Evolutionary conservation across 768 basidiomycete species (phyloP).

Genomic region (Kwoniella mangroviensis): DNA sequence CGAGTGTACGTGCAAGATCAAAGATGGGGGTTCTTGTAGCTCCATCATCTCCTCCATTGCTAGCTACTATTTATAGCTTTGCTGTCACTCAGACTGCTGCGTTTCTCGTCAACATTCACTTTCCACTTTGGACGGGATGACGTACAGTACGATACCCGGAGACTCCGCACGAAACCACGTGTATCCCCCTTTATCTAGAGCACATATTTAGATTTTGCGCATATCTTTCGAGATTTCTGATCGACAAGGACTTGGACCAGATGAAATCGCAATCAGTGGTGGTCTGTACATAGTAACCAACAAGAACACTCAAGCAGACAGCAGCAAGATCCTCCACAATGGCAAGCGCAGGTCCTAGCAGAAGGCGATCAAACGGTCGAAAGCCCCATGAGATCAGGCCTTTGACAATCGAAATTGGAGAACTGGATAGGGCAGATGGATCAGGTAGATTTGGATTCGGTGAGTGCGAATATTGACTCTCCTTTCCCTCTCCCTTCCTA

Average conservation of each 20-base stretch:
- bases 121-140: neutral
- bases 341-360: slow-evolving; percentile 21
- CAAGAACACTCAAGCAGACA: too few relatives aligned
- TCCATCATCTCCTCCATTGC: neutral
- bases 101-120: too few relatives aligned
- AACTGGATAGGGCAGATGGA: slow-evolving; percentile 59
- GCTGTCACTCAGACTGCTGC: too few relatives aligned
- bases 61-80: neutral
- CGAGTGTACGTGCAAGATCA: neutral
- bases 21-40: neutral
- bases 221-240: neutral
- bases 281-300: neutral
- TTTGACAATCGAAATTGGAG: slow-evolving; percentile 45
- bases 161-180: neutral
- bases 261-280: neutral
- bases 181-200: neutral
- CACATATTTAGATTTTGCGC: neutral
- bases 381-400: slow-evolving; percentile 42
- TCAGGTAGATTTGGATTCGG: slow-evolving; percentile 58
- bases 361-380: slow-evolving; percentile 46
- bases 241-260: neutral
- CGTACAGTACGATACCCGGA: neutral
- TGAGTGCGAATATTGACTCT: slow-evolving; percentile 21
- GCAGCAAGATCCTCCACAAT: neutral
- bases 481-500: too few relatives aligned